Base-by-base conservation (phyloP, 179 eudicot genomes). In the Heliamphora pulchella region DNA sequence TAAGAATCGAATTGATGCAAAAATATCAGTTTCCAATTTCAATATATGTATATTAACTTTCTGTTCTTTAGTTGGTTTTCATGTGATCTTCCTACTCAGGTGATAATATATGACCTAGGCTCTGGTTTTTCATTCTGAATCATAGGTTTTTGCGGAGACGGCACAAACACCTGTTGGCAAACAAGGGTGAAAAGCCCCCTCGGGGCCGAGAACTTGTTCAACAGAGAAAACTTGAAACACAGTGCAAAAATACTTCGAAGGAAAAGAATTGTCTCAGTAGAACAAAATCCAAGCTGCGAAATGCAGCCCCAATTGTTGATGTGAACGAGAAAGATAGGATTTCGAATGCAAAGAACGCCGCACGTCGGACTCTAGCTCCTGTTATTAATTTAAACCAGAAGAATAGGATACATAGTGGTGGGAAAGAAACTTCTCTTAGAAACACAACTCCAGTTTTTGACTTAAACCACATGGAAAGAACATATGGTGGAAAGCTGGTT, bases 61-160 rank as follows among this genome's bases (percentile, higher is more conserved):
- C 20, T 51, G 17, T 3, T 57, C 13, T 6, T 74, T 74, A 17
- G 50, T 57, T 0, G 54, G 61, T 20, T 20, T 58, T 13, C 10
- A 3, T 8, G 17, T 22, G 11, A 41, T 18, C 41, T 71, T 71
- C 2, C 4, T 0, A 47, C 75, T n/a, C 39, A 39, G 11, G 61
- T 76, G 69, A 54, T 43, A 22, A 72, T 59, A 17, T 47, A 47
- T 39, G 62, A 73, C 63, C 10, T 10, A 48, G 53, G 67, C 47
- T 66, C 58, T 39, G 18, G 17, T 50, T 51, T 11, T 13, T 79
- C 14, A 39, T 62, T 77, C 14, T 66, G 50, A 13, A 43, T 50
- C 20, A 39, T 84, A 88, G 91, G 62, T 88, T 88, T 58, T 64
- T 87, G 73, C 82, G 83, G 20, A 80, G 68, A 54, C 79, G 87